Evolutionary conservation across 208 protist species (phyloP), one percentile per base, ranked within the genome.

Genomic region (Trichomonas tenax): DNA sequence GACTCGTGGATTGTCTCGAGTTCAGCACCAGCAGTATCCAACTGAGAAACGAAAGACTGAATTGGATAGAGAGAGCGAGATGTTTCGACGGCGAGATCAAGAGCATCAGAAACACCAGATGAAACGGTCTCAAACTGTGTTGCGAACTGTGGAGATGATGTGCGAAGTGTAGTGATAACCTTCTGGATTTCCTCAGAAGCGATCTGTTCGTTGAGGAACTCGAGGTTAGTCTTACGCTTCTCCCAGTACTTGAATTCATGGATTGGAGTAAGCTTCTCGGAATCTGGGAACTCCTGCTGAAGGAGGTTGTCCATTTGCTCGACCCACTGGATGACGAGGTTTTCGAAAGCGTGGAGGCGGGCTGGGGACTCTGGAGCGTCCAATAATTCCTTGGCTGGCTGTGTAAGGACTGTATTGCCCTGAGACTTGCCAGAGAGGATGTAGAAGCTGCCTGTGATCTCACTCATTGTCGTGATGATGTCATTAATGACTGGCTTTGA

Each of bases 401-500:
- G 72, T 96, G 97, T 96, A 38, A 97, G 96, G 34, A 97, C 84
- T 96, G 97, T 97, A 51, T 97, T 96, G 15, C 97, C 97, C 93
- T 97, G 88, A 9, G 93, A 95, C 81, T 97, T 96, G 21, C 97
- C 97, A 3, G 96, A 41, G 2, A 97, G 96, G n/a, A 97, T 95
- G 96, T 97, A 97, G 4, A 97, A 34, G n/a, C 63, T 23, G 34
- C 96, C 96, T 40, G 96, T 48, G 48, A 97, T 95, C 23, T 96
- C 58, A 95, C 96, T 96, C 82, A 97, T 96, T 49, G 98, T 98
- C 41, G 97, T 98, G 96, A 99, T 98, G 44, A 99, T 97, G 96
- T 99, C 98, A 81, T 97, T 97, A 4, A 98, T 96, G n/a, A 98
- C 98, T 48, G 99, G 98, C 95, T 99, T 98, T n/a, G 98, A 98